Evolutionary conservation across 2,329 filamentous ascomycete genomes (phyloP).

Genomic region (Cladosporium oxysporum): DNA sequence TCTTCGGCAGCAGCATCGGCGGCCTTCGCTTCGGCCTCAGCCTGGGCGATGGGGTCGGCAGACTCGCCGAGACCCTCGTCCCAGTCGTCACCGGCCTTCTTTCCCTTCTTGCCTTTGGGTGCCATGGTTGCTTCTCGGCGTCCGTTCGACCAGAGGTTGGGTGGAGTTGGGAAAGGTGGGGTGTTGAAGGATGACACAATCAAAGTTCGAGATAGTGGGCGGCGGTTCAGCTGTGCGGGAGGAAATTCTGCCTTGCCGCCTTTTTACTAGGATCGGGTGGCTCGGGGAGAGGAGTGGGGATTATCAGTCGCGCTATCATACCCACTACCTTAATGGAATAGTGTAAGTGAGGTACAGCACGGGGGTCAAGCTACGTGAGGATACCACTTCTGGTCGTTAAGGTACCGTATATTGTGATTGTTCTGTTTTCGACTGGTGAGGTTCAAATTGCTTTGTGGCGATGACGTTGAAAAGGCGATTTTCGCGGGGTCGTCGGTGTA

Average conservation of each 20-base stretch:
- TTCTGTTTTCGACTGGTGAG: background rate
- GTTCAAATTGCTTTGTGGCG: slow-evolving; percentile 4
- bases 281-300: slow-evolving; percentile 8
- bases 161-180: slow-evolving; percentile 13
- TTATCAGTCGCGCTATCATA: background rate
- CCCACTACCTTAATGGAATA: background rate
- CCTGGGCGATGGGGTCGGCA: slow-evolving; percentile 61
- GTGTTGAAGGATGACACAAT: slow-evolving; percentile 11
- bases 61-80: slow-evolving; percentile 87
- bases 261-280: slow-evolving; percentile 22
- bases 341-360: background rate
- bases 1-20: slow-evolving; percentile 51
- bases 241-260: slow-evolving; percentile 25
- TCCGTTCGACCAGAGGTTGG: slow-evolving; percentile 12
- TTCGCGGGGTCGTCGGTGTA: background rate
- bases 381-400: background rate
- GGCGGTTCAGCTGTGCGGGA: slow-evolving; percentile 16
- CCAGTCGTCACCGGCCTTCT: slow-evolving; percentile 87
- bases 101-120: slow-evolving; percentile 93
- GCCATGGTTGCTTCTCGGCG: slow-evolving; percentile 60
- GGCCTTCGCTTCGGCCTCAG: slow-evolving; percentile 46
- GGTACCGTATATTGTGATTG: background rate
- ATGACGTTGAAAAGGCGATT: background rate
- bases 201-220: slow-evolving; percentile 7
- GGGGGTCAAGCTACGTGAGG: background rate